Conservation (phyloP, 805 yeast genomes). For the Jamesozyma hellenica region DNA sequence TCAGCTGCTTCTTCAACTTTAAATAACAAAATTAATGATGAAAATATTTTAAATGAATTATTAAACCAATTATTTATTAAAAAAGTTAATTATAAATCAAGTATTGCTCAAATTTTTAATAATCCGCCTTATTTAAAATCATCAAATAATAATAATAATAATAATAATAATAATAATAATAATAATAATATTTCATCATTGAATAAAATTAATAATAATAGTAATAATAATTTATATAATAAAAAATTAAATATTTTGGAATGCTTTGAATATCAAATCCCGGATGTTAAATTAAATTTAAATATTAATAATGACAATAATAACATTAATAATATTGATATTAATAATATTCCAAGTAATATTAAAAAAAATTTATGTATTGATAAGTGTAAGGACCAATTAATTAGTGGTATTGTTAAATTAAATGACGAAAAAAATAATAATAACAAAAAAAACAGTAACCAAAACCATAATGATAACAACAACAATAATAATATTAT, state of each 20-base stretch:
- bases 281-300: conserved; percentile 10
- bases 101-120: conserved; percentile 12
- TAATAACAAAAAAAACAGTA: neutral
- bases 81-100: conserved; percentile 17
- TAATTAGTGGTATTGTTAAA: conserved; percentile 6
- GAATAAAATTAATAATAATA: neutral
- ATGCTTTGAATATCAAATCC: conserved; percentile 25
- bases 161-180: neutral
- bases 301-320: neutral
- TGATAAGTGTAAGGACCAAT: conserved; percentile 2
- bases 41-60: neutral
- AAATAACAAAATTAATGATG: no score
- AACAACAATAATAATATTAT: no score
- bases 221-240: neutral
- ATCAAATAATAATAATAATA: neutral
- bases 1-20: neutral
- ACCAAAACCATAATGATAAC: no score
- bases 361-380: conserved; percentile 4
- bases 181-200: no score
- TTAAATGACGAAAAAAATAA: neutral
- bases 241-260: conserved; percentile 9
- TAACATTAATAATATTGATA: neutral
- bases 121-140: conserved; percentile 5
- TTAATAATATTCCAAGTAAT: neutral
- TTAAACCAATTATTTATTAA: conserved; percentile 5